Base-by-base conservation (phyloP, 345 rosid genomes). In the Diplotaxis tenuifolia region DNA sequence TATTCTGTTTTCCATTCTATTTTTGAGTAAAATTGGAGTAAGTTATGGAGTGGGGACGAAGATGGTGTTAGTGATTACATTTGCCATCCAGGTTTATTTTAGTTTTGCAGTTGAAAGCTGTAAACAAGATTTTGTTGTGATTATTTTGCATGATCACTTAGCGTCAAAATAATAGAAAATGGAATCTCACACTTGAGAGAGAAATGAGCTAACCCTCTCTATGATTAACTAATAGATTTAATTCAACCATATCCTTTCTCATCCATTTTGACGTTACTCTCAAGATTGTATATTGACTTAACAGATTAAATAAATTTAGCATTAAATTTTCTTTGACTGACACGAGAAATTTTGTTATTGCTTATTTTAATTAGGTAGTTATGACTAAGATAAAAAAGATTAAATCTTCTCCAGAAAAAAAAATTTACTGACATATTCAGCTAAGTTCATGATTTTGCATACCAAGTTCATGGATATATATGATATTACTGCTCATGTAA, bases 241-340 rank as follows among this genome's bases (percentile, higher is more conserved):
- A 5, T n/a, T 21, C 16, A 12, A 6, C 9, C 7, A 22, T 54
- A 54, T 21, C 58, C n/a, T 53, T 52, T 52, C 58, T 53, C 58
- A 20, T 53, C 2, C 15, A 53, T 21, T 53, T 20, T 5, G 58
- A 52, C n/a, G 27, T 20, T 52, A 50, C n/a, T 52, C 57, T 52
- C 6, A 19, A 19, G 25, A 52, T 52, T n/a, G n/a, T 10, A 9
- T n/a, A 52, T 19, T 19, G 11, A 50, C 56, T 21, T 21, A 52
- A 52, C 20, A 21, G 6, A 20, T 52, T 9, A 21, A 53, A 53
- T 21, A 53, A 4, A 53, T 9, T 9, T 21, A 27, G 23, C 34
- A 45, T 64, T 25, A 25, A 23, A 8, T 40, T 49, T 29, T 10
- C 4, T 72, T 62, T 72, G 54, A 72, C 70, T 47, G 9, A 47